Evolutionary conservation across 2,329 filamentous ascomycete genomes (phyloP), one percentile per base, ranked within the genome.

Genomic region (Chaetomiaceae sp.): DNA sequence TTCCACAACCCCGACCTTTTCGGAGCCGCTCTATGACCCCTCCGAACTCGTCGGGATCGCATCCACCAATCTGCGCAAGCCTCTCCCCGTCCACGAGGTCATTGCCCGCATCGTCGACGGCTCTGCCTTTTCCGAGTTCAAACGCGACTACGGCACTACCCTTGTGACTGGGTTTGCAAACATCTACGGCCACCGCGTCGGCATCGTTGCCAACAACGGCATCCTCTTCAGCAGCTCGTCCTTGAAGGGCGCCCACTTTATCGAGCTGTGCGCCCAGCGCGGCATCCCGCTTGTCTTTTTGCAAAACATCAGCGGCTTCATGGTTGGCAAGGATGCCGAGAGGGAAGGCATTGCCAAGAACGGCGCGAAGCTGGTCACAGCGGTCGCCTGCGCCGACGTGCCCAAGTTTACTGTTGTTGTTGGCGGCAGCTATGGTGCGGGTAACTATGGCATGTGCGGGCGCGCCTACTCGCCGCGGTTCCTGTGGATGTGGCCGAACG

Each of bases 391-490:
- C 67, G 91, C 92, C 4, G 84, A 94, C 61, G 92, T 97, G 37
- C 92, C 94, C 61, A 97, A 99, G 71, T 92, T 97, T 66, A 99
- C 94, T 0, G 89, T 99, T 14, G 89, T 99, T 1, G 86, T 96
- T n/a, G 94, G 94, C 21, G 88, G 87, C 27, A 91, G 86, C 68
- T 94, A 94, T 60, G 92, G 92, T 54, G 92, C 92, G 7, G 94
- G 94, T 4, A 99, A 97, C 71, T 99, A 99, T 67, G 94, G 92
- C 64, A 99, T 99, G 94, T 97, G 90, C 67, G 94, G 94, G 20
- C 81, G 94, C 46, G 92, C 94, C 2, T 99, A 96, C 71, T 83
- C 82, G n/a, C 92, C 92, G 0, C 78, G 90, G 11, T 90, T 97
- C 69, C 72, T 97, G 56, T 96, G 90, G 84, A 95, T 92, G 78